Evolutionary conservation across 2,329 filamentous ascomycete genomes (phyloP), one percentile per base, ranked within the genome.

Genomic region (Exophiala sp.): DNA sequence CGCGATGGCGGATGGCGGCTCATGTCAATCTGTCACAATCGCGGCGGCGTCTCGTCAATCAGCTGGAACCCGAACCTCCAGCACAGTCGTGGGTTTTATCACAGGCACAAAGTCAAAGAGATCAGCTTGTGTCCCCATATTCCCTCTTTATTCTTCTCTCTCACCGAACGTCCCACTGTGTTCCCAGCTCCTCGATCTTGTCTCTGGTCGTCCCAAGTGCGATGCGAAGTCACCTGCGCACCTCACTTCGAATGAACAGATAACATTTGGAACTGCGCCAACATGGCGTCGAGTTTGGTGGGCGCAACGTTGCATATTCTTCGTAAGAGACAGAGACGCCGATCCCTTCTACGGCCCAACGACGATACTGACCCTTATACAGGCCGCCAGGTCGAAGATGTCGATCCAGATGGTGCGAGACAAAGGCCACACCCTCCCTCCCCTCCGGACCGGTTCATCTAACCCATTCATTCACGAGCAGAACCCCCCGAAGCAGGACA

Each of bases 401-500:
- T 55, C 30, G 56, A 58, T 43, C 56, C 56, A 27, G 56, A 58
- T 32, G 56, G 56, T 57, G 46, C 38, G 43, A 14, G 11, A 34
- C 3, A 11, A 21, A 22, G 19, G 27, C 48, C 14, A n/a, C 13
- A 13, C 30, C 16, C 9, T 32, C 29, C 23, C 34, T n/a, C 44
- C 16, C 7, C 41, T 13, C 14, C 30, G 37, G 29, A 37, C n/a
- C 21, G 7, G 38, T 13, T 4, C 18, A 21, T 37, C 30, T 29
- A n/a, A n/a, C n/a, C 46, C 48, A 44, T 56, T 43, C 18, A 29
- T 30, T 24, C 16, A 27, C 34, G 43, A 30, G 45, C 57, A 71
- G 73, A 73, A 80, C 81, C 82, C 62, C 80, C 83, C 53, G 88
- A 95, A 69, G 85, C 88, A 37, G 85, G 87, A 41, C 82, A 95